phyloP scores from a whole-genome alignment of 2,329 filamentous ascomycete species.

The Colletotrichum plurivorum region DNA sequence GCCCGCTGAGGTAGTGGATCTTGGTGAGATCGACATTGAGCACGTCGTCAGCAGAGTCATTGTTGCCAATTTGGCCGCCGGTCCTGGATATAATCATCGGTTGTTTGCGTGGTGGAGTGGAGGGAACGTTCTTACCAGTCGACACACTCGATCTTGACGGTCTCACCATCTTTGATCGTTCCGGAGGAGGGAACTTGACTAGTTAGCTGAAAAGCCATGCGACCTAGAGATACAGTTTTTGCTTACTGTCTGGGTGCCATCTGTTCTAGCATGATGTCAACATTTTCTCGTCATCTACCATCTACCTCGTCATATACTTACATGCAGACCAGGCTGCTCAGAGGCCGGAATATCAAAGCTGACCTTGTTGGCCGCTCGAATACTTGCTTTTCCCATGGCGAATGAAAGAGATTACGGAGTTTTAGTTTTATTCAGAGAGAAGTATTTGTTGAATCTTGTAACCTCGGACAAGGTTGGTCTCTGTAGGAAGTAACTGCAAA shows the following conservation, averaged over 20 bases:
- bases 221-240: background rate
- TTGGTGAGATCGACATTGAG: slow-evolving; percentile 86
- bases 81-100: slow-evolving; percentile 58
- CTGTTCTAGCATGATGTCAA: slow-evolving; percentile 73
- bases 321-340: slow-evolving; percentile 79
- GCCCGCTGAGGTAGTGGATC: slow-evolving; percentile 90
- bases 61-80: slow-evolving; percentile 88
- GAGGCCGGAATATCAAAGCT: slow-evolving; percentile 79
- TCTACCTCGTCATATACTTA: slow-evolving; percentile 55
- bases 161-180: slow-evolving; percentile 85
- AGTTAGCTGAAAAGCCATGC: slow-evolving; percentile 9
- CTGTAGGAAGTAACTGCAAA: too few species aligned
- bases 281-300: background rate
- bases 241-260: slow-evolving; percentile 90
- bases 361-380: slow-evolving; percentile 81
- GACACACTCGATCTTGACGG: slow-evolving; percentile 93
- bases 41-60: slow-evolving; percentile 91
- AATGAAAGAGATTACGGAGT: background rate
- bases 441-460: background rate
- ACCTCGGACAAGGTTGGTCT: too few species aligned
- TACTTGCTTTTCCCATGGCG: slow-evolving; percentile 68
- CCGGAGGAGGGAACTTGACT: slow-evolving; percentile 78
- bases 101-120: slow-evolving; percentile 20
- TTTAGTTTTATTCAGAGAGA: background rate
- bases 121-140: slow-evolving; percentile 71